These are phyloP conservation scores for Talaromyces marneffei DNA, from an alignment of 2,329 filamentous ascomycete species.

Conservation along the genomic window DNA sequence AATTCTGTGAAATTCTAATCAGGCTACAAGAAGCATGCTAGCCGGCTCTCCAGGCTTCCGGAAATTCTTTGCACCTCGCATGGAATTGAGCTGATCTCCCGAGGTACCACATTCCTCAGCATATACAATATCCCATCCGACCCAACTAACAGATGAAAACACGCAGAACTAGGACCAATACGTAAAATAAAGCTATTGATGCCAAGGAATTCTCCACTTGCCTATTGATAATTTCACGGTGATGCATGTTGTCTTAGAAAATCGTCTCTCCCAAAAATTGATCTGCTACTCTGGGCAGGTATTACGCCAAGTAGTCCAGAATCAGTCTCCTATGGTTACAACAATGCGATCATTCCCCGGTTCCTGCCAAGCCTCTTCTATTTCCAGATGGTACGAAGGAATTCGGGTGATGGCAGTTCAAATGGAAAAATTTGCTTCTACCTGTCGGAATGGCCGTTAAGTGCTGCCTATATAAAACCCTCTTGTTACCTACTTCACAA, in stretches of 20 bases:
- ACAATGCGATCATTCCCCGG: not conserved
- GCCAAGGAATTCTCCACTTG: not conserved
- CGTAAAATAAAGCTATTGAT: not conserved
- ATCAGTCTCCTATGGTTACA: conserved; percentile 9
- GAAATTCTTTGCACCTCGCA: not conserved
- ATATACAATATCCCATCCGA: conserved; percentile 2
- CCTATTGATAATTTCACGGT: not conserved
- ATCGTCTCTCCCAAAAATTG: not conserved
- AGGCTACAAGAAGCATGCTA: not conserved
- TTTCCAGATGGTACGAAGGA: not conserved
- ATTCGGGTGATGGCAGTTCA: not conserved
- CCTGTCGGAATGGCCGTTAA: not conserved
- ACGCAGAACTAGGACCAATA: not conserved
- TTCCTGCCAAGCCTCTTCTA: not conserved
- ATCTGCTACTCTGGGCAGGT: not conserved
- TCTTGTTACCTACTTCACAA: not conserved
- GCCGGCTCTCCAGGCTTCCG: not conserved
- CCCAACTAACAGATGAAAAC: not conserved
- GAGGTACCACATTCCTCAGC: conserved; percentile 7
- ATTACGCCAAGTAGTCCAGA: not conserved
- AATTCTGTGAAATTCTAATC: not conserved
- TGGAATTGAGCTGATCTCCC: conserved; percentile 6
- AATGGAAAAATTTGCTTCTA: not conserved
- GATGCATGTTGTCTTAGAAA: not conserved
- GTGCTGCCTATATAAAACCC: not conserved